A percentile compares a stretch with the other conserved stretches of the same genome.
Conservation (phyloP, 2,329 filamentous ascomycete genomes). For the Stagonosporopsis tanaceti region DNA sequence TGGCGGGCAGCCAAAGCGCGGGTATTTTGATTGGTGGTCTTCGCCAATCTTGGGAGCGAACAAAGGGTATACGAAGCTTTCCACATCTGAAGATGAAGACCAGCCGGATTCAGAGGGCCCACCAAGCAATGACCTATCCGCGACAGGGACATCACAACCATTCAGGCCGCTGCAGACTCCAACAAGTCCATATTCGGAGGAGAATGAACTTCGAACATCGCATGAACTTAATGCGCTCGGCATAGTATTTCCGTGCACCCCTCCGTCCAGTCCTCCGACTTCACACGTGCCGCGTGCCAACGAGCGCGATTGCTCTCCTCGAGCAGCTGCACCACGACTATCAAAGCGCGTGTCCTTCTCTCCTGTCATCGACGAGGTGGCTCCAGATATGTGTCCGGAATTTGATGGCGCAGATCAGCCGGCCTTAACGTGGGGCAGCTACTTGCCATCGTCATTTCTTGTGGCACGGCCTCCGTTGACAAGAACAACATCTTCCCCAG, state of each 20-base stretch:
- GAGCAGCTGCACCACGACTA: not conserved
- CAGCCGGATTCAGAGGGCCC: not conserved
- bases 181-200: too few species aligned
- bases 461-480: constrained; percentile 1
- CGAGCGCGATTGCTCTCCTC: not conserved
- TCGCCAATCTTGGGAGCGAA: not conserved
- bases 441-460: constrained; percentile 13
- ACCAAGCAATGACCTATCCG: not conserved
- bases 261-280: constrained; percentile 3
- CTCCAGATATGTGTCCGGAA: not conserved
- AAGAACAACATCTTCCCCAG: not conserved
- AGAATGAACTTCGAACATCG: not conserved
- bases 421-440: constrained; percentile 1
- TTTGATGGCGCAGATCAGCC: not conserved
- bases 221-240: constrained; percentile 12
- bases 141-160: not conserved
- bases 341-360: constrained; percentile 15
- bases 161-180: not conserved
- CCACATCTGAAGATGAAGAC: not conserved
- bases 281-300: too few species aligned
- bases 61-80: constrained; percentile 6
- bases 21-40: constrained; percentile 16
- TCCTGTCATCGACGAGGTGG: constrained; percentile 9
- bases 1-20: not conserved
- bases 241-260: constrained; percentile 3